Evolutionary conservation across 2,329 filamentous ascomycete species (phyloP).

Genomic region (Xylariaceae sp.): DNA sequence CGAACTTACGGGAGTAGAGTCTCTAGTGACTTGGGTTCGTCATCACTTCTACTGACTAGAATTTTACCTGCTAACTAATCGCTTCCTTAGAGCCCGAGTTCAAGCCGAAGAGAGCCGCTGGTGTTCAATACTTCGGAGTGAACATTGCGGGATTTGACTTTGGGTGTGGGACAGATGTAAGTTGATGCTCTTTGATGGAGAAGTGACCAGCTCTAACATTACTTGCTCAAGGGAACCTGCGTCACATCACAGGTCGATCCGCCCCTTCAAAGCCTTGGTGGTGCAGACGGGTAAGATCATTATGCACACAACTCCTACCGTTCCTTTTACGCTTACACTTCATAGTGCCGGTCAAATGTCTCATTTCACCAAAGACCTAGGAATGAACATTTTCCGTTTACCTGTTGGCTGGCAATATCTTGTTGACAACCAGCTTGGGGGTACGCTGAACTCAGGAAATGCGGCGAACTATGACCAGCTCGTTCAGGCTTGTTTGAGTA

Average conservation of each 20-base stretch:
- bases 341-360: conserved; percentile 46
- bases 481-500: conserved; percentile 45
- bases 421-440: conserved; percentile 40
- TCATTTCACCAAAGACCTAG: conserved; percentile 49
- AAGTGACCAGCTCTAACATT: conserved; percentile 3
- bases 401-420: conserved; percentile 52
- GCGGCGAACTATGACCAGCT: conserved; percentile 45
- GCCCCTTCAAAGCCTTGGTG: conserved; percentile 13
- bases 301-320: neutral
- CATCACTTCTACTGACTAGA: no score
- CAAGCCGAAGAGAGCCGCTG: conserved; percentile 10
- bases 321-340: neutral
- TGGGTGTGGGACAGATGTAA: conserved; percentile 18
- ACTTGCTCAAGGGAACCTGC: conserved; percentile 21
- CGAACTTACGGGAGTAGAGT: neutral
- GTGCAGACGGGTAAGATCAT: conserved; percentile 17
- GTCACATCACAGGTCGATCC: conserved; percentile 7
- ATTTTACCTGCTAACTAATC: no score
- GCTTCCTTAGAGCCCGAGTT: no score
- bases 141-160: conserved; percentile 26
- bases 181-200: neutral
- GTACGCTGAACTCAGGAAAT: conserved; percentile 39
- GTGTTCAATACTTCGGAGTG: conserved; percentile 22
- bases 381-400: conserved; percentile 50
- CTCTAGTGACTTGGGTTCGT: neutral